A percentile compares a stretch with the other conserved stretches of the same genome.
These are phyloP conservation scores for Apiotrichum domesticum DNA, from an alignment of 1,284 basidiomycete genomes.

Conservation along the genomic window DNA sequence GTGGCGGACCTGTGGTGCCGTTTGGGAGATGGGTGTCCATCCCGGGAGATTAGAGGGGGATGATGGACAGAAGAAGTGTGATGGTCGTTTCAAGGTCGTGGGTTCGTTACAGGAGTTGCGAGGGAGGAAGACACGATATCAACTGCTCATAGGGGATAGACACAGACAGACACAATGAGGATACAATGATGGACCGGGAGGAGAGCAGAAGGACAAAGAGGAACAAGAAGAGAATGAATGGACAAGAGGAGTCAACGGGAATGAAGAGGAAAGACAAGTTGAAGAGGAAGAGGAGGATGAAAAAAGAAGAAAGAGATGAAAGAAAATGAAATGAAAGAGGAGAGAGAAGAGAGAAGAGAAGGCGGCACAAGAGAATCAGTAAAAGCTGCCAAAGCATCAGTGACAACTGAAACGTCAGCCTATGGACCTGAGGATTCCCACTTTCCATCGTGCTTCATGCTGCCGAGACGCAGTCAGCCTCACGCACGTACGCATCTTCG, in stretches of 20 bases:
- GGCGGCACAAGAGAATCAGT: neutral
- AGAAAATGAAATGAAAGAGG: neutral
- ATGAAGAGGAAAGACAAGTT: neutral
- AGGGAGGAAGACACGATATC: neutral
- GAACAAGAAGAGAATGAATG: neutral
- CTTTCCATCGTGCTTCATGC: too few relatives aligned
- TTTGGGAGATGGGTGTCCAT: too few relatives aligned
- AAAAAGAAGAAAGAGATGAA: neutral
- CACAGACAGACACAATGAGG: neutral
- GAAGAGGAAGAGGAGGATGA: neutral
- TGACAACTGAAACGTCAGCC: neutral
- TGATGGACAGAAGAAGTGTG: too few relatives aligned
- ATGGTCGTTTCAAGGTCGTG: too few relatives aligned
- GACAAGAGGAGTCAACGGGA: neutral
- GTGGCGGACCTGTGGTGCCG: too few relatives aligned
- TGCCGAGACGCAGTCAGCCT: neutral
- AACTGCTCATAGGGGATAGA: neutral
- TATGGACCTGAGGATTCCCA: too few relatives aligned
- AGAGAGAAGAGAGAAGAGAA: neutral
- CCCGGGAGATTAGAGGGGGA: too few relatives aligned
- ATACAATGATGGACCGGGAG: neutral
- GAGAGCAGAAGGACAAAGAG: neutral
- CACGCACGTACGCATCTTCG: neutral
- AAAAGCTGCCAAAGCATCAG: too few relatives aligned
- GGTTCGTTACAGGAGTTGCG: too few relatives aligned